Base-by-base conservation (phyloP, 208 protist species). In the Trypanosoma platydactyli region DNA sequence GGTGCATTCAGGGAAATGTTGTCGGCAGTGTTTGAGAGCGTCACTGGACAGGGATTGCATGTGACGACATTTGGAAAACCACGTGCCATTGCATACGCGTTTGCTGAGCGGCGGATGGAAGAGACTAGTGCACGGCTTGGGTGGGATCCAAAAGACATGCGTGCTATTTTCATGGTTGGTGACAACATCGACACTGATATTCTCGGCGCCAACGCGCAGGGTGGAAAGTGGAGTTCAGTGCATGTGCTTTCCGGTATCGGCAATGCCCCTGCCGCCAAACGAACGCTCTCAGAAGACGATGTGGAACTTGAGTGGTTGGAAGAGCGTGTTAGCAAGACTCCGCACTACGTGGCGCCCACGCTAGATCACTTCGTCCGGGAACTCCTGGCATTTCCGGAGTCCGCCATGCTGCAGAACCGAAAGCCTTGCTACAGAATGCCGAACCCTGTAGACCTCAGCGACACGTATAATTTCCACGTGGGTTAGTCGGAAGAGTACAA, bases 141-240 rank as follows among this genome's bases (percentile, higher is more conserved):
- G 2, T 95, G 86, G 86, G 48, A 89, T 35, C 81, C 86, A 16
- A 30, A 71, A 16, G 33, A 46, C 25, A 44, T 94, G 15, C 83
- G 81, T 5, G 41, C 79, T 33, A 91, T 92, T 42, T 92, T 92
- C 52, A 94, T 96, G 90, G 75, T 96, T 13, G 90, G 90, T 22
- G 90, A 96, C 71, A 94, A 92, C 70, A 67, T 87, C 20, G 90
- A 96, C 20, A 94, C 75, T 6, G 90, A 94, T 57, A 84, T 96
- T 55, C 44, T 90, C 20, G 90, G 90, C 24, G 90, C 90, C 3
- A 96, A 96, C 50, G 90, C 90, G 5, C 79, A 79, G 7, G 81
- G 80, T 16, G 82, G 81, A 0, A 52, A 76, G 25, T 94, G 87
- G 84, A 82, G 71, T 7, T 92, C 82, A n/a, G 85, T 92, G 33